Percentiles rank a stretch among this genome's conserved stretches.
Conservation (phyloP, 805 yeast genomes). For the Candida nemodendra region DNA sequence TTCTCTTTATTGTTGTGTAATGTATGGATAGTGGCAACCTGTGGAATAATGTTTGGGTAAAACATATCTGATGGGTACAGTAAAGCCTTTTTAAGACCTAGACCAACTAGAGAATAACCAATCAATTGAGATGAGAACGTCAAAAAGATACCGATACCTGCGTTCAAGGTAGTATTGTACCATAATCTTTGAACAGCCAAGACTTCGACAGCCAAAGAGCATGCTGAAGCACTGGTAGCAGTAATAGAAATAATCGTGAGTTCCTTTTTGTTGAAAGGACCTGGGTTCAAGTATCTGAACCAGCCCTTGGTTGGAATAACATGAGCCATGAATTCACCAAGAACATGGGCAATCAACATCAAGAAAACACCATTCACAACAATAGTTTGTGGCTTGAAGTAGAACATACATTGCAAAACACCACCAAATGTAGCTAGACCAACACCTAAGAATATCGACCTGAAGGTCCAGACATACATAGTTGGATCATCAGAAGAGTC, state of each 20-base stretch:
- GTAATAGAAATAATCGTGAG: constrained; percentile 41
- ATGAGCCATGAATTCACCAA: constrained; percentile 30
- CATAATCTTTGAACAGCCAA: constrained; percentile 34
- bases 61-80: constrained; percentile 30
- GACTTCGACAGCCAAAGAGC: constrained; percentile 32
- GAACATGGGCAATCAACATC: constrained; percentile 32
- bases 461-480: constrained; percentile 36
- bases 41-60: constrained; percentile 42
- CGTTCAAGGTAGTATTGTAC: constrained; percentile 26
- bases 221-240: constrained; percentile 33
- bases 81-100: constrained; percentile 26
- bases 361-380: constrained; percentile 34
- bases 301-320: constrained; percentile 28
- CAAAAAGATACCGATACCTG: constrained; percentile 32
- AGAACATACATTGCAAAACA: constrained; percentile 35
- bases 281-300: constrained; percentile 36
- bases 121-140: constrained; percentile 32
- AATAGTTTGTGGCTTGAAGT: constrained; percentile 37
- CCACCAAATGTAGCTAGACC: constrained; percentile 37
- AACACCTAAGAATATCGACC: constrained; percentile 34
- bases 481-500: constrained; percentile 38
- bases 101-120: constrained; percentile 32
- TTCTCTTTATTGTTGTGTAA: constrained; percentile 25
- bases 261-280: constrained; percentile 45
- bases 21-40: constrained; percentile 25